A percentile compares a stretch with the other conserved stretches of the same genome.
Conservation (phyloP, 2,329 filamentous ascomycete genomes). For the Stachybotrys chlorohalonatus region DNA sequence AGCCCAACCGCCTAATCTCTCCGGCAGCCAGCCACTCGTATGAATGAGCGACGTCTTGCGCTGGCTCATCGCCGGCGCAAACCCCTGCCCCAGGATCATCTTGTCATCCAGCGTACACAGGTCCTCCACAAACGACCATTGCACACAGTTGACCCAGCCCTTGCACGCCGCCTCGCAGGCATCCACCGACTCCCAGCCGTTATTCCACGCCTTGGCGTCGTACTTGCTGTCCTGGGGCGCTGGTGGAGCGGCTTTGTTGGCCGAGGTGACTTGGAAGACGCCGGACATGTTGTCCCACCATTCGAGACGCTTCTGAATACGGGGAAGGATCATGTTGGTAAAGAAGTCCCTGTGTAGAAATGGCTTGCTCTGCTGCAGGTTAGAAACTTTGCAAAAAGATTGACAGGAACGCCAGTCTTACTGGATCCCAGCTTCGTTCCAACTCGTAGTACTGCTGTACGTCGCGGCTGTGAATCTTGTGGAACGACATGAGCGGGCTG, state of each 20-base stretch:
- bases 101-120: conserved; percentile 15
- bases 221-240: conserved; percentile 5
- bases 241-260: conserved; percentile 7
- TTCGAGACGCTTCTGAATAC: conserved; percentile 7
- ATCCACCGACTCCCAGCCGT: conserved; percentile 11
- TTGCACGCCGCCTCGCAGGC: conserved; percentile 12
- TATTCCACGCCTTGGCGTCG: conserved; percentile 8
- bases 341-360: conserved; percentile 14
- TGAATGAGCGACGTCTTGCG: conserved; percentile 13
- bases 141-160: conserved; percentile 9
- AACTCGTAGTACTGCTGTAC: conserved; percentile 12
- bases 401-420: conserved; percentile 1
- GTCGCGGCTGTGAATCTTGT: conserved; percentile 15
- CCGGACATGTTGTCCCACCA: conserved; percentile 15
- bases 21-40: conserved; percentile 13
- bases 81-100: conserved; percentile 13
- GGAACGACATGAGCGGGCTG: conserved; percentile 12
- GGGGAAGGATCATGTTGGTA: conserved; percentile 8
- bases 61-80: conserved; percentile 11
- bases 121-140: conserved; percentile 14
- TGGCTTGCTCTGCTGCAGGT: conserved; percentile 3
- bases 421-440: conserved; percentile 12
- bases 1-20: conserved; percentile 10
- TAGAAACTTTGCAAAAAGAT: not conserved
- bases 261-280: conserved; percentile 10